These are phyloP conservation scores for Yamadazyma phyllophila DNA, from an alignment of 805 yeast genomes.

Conservation along the genomic window DNA sequence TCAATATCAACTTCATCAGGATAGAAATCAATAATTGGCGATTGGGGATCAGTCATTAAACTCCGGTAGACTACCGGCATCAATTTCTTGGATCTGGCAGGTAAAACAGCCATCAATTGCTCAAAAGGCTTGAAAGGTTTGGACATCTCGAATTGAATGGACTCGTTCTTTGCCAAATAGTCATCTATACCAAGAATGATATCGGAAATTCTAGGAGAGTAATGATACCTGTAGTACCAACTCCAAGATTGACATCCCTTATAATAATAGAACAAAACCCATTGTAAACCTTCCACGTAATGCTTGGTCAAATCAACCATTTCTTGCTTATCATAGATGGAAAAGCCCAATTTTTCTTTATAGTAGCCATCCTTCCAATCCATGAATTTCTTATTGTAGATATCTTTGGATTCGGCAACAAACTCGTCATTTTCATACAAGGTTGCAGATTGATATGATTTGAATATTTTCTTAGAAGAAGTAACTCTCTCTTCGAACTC, in stretches of 20 bases:
- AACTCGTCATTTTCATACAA: conserved; percentile 58
- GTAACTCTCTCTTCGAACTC: conserved; percentile 54
- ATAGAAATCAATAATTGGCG: conserved; percentile 88
- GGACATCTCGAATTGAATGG: conserved; percentile 57
- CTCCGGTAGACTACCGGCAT: conserved; percentile 77
- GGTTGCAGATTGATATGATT: conserved; percentile 63
- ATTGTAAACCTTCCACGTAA: conserved; percentile 91
- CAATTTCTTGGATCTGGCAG: conserved; percentile 80
- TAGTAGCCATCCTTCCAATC: conserved; percentile 88
- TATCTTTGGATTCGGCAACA: conserved; percentile 47
- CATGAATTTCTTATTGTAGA: conserved; percentile 72
- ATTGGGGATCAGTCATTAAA: conserved; percentile 79
- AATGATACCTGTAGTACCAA: conserved; percentile 89
- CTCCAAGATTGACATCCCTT: conserved; percentile 93
- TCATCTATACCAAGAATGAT: conserved; percentile 68
- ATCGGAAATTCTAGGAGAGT: conserved; percentile 93
- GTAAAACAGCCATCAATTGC: conserved; percentile 95
- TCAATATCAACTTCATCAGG: conserved; percentile 87
- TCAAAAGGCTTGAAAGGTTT: conserved; percentile 88
- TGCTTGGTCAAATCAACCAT: conserved; percentile 68
- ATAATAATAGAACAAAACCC: conserved; percentile 93
- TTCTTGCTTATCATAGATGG: conserved; percentile 56
- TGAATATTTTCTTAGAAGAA: conserved; percentile 53
- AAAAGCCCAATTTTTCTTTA: conserved; percentile 71
- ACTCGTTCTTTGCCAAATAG: conserved; percentile 29